These are phyloP conservation scores for Datura wrightii DNA, from an alignment of 257 asterid species.

Conservation along the genomic window DNA sequence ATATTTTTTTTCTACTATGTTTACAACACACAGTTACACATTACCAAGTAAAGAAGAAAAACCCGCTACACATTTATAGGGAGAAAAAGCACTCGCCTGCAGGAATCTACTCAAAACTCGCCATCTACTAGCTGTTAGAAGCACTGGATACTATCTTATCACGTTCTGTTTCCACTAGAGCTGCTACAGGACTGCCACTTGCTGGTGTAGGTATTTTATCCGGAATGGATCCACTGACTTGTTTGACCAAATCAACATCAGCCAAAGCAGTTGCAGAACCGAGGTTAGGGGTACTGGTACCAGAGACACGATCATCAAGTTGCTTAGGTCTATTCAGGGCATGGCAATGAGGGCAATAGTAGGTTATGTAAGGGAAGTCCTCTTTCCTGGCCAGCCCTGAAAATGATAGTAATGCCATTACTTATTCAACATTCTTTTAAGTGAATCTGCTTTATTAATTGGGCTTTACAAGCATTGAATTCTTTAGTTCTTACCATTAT, in stretches of 20 bases:
- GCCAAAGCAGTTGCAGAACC: conserved; percentile 39
- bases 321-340: conserved; percentile 73
- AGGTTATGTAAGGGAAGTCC: conserved; percentile 73
- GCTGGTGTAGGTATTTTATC: conserved; percentile 33
- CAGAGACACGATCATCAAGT: conserved; percentile 47
- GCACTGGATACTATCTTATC: conserved; percentile 11
- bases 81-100: conserved; percentile 22
- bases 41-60: not conserved
- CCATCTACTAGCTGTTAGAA: conserved; percentile 26
- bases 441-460: not conserved
- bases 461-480: not conserved
- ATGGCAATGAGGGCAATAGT: conserved; percentile 91
- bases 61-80: conserved; percentile 15
- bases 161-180: conserved; percentile 29
- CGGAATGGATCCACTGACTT: conserved; percentile 5
- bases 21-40: conserved; percentile 24
- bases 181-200: conserved; percentile 31
- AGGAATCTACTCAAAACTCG: conserved; percentile 21
- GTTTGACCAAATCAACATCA: conserved; percentile 39
- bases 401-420: conserved; percentile 30
- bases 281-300: conserved; percentile 47
- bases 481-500: conserved; percentile 60
- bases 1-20: conserved; percentile 17
- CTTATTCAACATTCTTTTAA: not conserved
- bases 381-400: conserved; percentile 93